These are phyloP conservation scores for Aspergillus sp. DNA, from an alignment of 2,329 filamentous ascomycete species.

Conservation along the genomic window DNA sequence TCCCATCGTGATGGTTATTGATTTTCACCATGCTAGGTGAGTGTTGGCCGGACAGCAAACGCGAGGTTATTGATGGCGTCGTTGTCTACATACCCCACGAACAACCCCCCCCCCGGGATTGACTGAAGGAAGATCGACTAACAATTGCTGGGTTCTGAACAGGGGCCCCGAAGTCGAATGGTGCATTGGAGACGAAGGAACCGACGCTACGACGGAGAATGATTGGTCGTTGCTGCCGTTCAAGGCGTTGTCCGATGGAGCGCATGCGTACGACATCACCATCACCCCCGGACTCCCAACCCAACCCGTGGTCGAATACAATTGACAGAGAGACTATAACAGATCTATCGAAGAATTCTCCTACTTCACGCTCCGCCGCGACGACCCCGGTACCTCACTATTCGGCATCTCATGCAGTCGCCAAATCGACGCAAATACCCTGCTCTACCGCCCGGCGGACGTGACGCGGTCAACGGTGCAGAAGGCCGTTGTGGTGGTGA, in stretches of 20 bases:
- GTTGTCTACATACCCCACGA: too few species aligned
- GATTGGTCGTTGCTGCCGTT: constrained; percentile 90
- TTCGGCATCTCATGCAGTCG: constrained; percentile 95
- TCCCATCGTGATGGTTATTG: constrained; percentile 70
- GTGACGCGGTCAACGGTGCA: constrained; percentile 97
- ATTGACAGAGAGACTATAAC: constrained; percentile 1
- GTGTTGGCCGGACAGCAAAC: constrained; percentile 6
- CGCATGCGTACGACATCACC: constrained; percentile 63
- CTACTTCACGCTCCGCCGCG: constrained; percentile 81
- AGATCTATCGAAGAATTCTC: constrained; percentile 93
- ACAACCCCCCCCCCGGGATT: neutral
- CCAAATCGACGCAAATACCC: constrained; percentile 70
- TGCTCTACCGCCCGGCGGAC: constrained; percentile 72
- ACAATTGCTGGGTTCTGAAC: constrained; percentile 2
- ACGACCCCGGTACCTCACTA: constrained; percentile 56
- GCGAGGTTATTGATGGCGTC: neutral
- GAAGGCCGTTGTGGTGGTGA: constrained; percentile 94
- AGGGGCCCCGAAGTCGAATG: constrained; percentile 86
- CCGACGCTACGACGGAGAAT: constrained; percentile 71
- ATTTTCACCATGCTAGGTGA: constrained; percentile 67
- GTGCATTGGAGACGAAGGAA: constrained; percentile 75
- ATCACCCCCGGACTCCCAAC: neutral
- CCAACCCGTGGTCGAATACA: neutral
- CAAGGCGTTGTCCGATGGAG: constrained; percentile 93
- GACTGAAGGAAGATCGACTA: constrained; percentile 1